Base-by-base conservation (phyloP, 768 basidiomycete genomes). In the Hemileccinum impolitum region DNA sequence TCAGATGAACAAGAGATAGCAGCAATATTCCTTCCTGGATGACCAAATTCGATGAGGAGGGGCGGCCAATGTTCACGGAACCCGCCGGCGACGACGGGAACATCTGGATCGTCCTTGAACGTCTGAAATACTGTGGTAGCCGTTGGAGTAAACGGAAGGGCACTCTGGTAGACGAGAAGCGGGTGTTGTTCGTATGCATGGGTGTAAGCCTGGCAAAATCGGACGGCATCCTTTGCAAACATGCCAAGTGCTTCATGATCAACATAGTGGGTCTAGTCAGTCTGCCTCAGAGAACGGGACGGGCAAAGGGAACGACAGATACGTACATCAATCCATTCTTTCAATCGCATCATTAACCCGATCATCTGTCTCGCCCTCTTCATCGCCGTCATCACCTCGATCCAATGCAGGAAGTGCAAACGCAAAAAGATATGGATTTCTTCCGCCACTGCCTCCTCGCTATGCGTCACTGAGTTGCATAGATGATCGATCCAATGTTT, bases 141-240 rank as follows among this genome's bases (percentile, higher is more conserved):
- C n/a, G 52, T 67, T 3, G 66, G 66, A 34, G 66, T 55, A 43
- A 67, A 67, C 3, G 66, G 67, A 18, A 67, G 61, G 15, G 66
- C 66, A 15, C 61, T 57, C 19, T 56, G 55, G 52, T 67, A 67
- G 28, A 67, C 67, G 18, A 67, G 52, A 19, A 67, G 65, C 4
- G 65, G 65, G 38, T 67, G 65, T 18, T 65, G 65, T 49, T 67
- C 65, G 38, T 69, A 69, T 8, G 53, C 62, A 3, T 58, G 58
- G 30, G 56, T 52, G 45, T 59, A 65, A 3, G 67, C 62, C 42
- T 69, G 65, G 34, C 63, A 67, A 34, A 67, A 67, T 19, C 65
- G 62, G n/a, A 63, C 54, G 18, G 61, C 57, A 26, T 69, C 65
- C 39, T 48, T 60, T n/a, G 43, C 36, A 39, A 67, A 62, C 3